Conservation (phyloP, 768 basidiomycete genomes). For the Baorangia bicolor region DNA sequence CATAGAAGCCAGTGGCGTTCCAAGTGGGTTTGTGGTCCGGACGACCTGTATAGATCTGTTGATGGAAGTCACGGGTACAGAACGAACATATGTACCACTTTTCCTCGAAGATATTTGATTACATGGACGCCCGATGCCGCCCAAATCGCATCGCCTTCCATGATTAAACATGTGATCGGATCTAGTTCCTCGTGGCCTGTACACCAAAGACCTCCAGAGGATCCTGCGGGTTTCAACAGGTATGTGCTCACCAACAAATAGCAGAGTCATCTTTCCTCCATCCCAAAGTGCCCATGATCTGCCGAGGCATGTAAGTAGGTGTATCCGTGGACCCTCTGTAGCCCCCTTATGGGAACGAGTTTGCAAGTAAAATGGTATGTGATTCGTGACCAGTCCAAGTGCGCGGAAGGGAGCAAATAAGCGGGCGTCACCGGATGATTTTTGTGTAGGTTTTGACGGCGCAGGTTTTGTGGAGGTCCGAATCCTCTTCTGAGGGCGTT, state of each 20-base stretch:
- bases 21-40: conserved; percentile 65
- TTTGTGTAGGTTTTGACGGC: conserved; percentile 2
- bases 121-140: conserved; percentile 64
- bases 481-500: conserved; percentile 28
- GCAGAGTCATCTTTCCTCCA: conserved; percentile 84
- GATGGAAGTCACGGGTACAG: not conserved
- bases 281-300: conserved; percentile 96
- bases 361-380: conserved; percentile 86
- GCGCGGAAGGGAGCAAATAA: conserved; percentile 95
- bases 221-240: not conserved
- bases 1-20: conserved; percentile 57
- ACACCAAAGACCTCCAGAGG: conserved; percentile 3
- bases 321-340: conserved; percentile 77
- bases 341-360: conserved; percentile 82
- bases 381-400: conserved; percentile 90
- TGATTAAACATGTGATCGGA: conserved; percentile 70
- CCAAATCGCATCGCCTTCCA: conserved; percentile 89
- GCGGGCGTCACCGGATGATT: conserved; percentile 22
- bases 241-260: conserved; percentile 81
- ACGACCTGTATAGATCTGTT: conserved; percentile 38
- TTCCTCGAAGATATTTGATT: conserved; percentile 83
- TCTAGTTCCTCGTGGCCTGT: conserved; percentile 80
- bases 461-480: conserved; percentile 10
- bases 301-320: conserved; percentile 85
- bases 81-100: conserved; percentile 57